phyloP scores from a whole-genome alignment of 2,329 filamentous ascomycete species.

The Mollisiaceae sp. region DNA sequence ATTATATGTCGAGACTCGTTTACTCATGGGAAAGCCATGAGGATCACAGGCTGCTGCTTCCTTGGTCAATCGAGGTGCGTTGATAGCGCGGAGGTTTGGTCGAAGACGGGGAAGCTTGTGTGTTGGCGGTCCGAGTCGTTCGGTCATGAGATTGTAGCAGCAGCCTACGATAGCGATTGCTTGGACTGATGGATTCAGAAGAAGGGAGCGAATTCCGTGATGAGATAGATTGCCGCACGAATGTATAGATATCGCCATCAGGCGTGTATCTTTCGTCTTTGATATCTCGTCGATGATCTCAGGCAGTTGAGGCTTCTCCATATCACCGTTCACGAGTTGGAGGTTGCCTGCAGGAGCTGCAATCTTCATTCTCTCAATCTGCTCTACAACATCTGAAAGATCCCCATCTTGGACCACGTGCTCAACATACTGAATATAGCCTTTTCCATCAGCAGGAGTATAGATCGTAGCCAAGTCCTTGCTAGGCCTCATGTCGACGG shows the following conservation, averaged over 20 bases:
- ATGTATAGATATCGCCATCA: slow-evolving; percentile 94
- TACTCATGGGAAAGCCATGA: slow-evolving; percentile 92
- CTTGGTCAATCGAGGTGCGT: slow-evolving; percentile 67
- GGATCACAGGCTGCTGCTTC: slow-evolving; percentile 80
- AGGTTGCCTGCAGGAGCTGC: slow-evolving; percentile 26
- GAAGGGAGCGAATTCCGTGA: slow-evolving; percentile 84
- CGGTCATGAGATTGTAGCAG: slow-evolving; percentile 96
- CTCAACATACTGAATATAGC: slow-evolving; percentile 78
- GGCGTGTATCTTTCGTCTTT: slow-evolving; percentile 45
- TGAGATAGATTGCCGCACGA: slow-evolving; percentile 98
- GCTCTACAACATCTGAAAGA: slow-evolving; percentile 67
- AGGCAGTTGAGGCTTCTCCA: slow-evolving; percentile 22
- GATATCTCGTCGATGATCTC: slow-evolving; percentile 28
- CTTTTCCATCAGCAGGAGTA: slow-evolving; percentile 64
- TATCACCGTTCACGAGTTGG: slow-evolving; percentile 30
- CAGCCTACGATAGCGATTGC: slow-evolving; percentile 97
- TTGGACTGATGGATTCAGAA: slow-evolving; percentile 81
- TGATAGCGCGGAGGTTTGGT: slow-evolving; percentile 68
- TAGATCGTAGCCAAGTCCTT: slow-evolving; percentile 58
- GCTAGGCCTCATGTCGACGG: slow-evolving; percentile 55
- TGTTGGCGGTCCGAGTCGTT: slow-evolving; percentile 83
- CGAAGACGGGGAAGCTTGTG: slow-evolving; percentile 83
- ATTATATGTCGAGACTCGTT: slow-evolving; percentile 64
- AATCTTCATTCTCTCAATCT: slow-evolving; percentile 56
- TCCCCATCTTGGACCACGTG: slow-evolving; percentile 76